Evolutionary conservation across 441 rosid species (phyloP).

Genomic region (Jatropha multifida): DNA sequence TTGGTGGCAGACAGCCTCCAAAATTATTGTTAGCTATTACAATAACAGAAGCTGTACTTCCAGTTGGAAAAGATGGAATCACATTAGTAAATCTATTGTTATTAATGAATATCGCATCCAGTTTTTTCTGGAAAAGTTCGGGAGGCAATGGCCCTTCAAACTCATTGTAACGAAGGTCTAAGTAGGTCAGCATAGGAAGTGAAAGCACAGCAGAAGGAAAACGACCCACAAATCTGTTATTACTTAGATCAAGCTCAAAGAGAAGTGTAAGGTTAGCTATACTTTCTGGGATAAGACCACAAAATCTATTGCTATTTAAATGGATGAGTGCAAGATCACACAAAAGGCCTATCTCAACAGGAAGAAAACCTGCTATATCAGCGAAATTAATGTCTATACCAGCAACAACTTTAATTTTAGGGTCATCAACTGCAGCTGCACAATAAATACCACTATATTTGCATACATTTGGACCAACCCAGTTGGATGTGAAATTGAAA

Average conservation of each 20-base stretch:
- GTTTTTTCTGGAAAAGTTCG: constrained; percentile 59
- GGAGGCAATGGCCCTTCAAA: constrained; percentile 83
- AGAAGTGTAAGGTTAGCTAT: constrained; percentile 61
- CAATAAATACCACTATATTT: constrained; percentile 68
- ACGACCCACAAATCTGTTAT: constrained; percentile 76
- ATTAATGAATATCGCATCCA: constrained; percentile 82
- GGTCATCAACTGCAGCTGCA: constrained; percentile 44
- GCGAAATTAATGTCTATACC: constrained; percentile 74
- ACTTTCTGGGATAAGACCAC: constrained; percentile 63
- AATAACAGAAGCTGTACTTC: constrained; percentile 59
- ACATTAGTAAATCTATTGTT: constrained; percentile 61
- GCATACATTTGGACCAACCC: constrained; percentile 80
- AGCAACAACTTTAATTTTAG: constrained; percentile 52
- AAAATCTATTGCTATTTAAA: constrained; percentile 80
- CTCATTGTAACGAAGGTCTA: constrained; percentile 84
- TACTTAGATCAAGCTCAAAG: constrained; percentile 83
- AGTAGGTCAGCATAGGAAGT: constrained; percentile 58
- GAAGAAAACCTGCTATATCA: constrained; percentile 80
- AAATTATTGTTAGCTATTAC: constrained; percentile 83
- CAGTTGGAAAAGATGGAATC: constrained; percentile 44
- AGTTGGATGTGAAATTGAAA: constrained; percentile 62
- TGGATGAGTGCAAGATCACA: constrained; percentile 71
- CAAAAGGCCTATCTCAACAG: constrained; percentile 71
- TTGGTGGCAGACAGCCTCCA: constrained; percentile 77
- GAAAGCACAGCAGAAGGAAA: constrained; percentile 69